These are phyloP conservation scores for Metschnikowia amazonensis DNA, from an alignment of 805 yeast species.

Conservation along the genomic window DNA sequence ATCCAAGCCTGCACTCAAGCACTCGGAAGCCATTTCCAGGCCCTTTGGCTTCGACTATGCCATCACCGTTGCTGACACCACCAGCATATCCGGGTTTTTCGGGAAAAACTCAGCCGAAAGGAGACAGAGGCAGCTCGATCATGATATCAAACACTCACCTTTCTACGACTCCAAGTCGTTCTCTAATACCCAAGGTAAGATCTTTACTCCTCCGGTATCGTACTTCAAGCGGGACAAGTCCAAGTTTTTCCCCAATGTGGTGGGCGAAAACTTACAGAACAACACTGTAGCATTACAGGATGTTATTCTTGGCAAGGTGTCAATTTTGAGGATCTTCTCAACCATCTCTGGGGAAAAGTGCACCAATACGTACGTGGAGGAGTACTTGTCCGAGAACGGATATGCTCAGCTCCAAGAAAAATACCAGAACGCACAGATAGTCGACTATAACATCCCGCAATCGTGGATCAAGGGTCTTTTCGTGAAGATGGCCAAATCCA, in stretches of 20 bases:
- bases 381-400: constrained; percentile 39
- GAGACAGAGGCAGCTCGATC: constrained; percentile 38
- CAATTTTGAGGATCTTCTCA: constrained; percentile 63
- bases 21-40: constrained; percentile 27
- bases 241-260: constrained; percentile 76
- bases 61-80: constrained; percentile 14
- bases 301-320: constrained; percentile 47
- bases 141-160: constrained; percentile 42
- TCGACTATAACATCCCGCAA: constrained; percentile 76
- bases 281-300: constrained; percentile 34
- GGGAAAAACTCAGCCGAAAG: constrained; percentile 34
- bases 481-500: constrained; percentile 46
- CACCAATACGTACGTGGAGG: constrained; percentile 56
- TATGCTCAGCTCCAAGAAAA: constrained; percentile 35
- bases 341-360: constrained; percentile 69
- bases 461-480: constrained; percentile 60
- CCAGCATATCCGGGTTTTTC: constrained; percentile 23
- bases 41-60: constrained; percentile 38
- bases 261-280: constrained; percentile 49
- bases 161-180: constrained; percentile 42
- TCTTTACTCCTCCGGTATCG: constrained; percentile 78
- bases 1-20: constrained; percentile 36
- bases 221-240: constrained; percentile 72
- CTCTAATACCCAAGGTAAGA: constrained; percentile 71
- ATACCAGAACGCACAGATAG: constrained; percentile 59